Percentiles rank a stretch among this genome's conserved stretches.
phyloP scores from a whole-genome alignment of 805 yeast genomes.

The Schwanniomyces polymorphus region DNA sequence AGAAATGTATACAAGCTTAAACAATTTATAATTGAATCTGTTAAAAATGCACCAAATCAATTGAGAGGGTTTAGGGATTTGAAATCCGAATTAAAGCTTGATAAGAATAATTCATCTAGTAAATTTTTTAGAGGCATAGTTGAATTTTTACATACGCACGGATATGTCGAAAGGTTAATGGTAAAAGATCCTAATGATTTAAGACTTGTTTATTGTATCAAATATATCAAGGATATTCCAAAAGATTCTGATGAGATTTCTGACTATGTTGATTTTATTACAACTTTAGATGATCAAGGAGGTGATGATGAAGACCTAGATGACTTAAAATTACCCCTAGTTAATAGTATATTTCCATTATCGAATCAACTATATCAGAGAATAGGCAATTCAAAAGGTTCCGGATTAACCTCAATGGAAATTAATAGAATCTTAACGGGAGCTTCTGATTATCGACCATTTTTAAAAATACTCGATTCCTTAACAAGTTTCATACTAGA shows the following conservation, averaged over 20 bases:
- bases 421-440: slow-evolving; percentile 55
- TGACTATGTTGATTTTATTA: slow-evolving; percentile 34
- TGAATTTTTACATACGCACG: slow-evolving; percentile 43
- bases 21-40: slow-evolving; percentile 43
- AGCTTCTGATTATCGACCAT: slow-evolving; percentile 48
- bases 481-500: slow-evolving; percentile 41
- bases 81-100: slow-evolving; percentile 56
- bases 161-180: slow-evolving; percentile 50
- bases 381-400: slow-evolving; percentile 36
- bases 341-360: slow-evolving; percentile 61
- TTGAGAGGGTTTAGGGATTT: slow-evolving; percentile 63
- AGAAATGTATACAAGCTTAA: slow-evolving; percentile 30
- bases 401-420: slow-evolving; percentile 64
- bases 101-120: slow-evolving; percentile 34
- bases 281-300: slow-evolving; percentile 23
- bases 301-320: slow-evolving; percentile 16
- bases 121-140: slow-evolving; percentile 52
- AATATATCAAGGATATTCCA: slow-evolving; percentile 47
- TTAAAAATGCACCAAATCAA: slow-evolving; percentile 59
- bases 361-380: slow-evolving; percentile 62
- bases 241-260: slow-evolving; percentile 44
- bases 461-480: slow-evolving; percentile 50
- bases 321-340: slow-evolving; percentile 20
- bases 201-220: slow-evolving; percentile 35
- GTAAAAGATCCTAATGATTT: slow-evolving; percentile 39